Conservation (phyloP, 805 yeast species). For the Hanseniaspora valbyensis region DNA sequence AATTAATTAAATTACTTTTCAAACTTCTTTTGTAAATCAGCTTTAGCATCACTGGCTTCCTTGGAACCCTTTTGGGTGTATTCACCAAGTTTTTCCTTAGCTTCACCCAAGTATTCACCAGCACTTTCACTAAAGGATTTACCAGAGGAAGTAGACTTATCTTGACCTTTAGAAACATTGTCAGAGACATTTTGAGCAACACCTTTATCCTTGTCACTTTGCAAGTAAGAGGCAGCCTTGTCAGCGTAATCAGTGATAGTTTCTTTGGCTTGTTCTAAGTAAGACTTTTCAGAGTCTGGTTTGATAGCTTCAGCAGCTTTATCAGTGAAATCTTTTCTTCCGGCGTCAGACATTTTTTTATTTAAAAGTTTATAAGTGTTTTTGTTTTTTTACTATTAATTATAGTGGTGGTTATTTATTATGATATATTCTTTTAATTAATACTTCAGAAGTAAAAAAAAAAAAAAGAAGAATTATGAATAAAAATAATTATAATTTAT, state of each 20-base stretch:
- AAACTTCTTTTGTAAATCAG: conserved; percentile 4
- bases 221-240: conserved; percentile 44
- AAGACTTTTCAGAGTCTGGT: conserved; percentile 61
- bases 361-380: neutral
- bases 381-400: neutral
- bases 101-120: conserved; percentile 45
- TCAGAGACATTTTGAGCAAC: conserved; percentile 59
- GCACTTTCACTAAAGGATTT: conserved; percentile 46
- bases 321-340: conserved; percentile 67
- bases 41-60: conserved; percentile 39
- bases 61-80: conserved; percentile 39
- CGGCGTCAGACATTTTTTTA: conserved; percentile 37
- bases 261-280: conserved; percentile 61
- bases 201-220: conserved; percentile 62
- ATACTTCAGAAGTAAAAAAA: too few relatives aligned
- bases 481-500: too few relatives aligned
- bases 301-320: conserved; percentile 55
- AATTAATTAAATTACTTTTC: conserved; percentile 3
- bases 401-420: conserved; percentile 12
- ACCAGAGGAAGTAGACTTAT: conserved; percentile 30
- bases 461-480: too few relatives aligned
- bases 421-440: too few relatives aligned
- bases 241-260: conserved; percentile 55
- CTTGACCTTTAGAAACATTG: conserved; percentile 43
- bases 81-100: conserved; percentile 40